phyloP scores from a whole-genome alignment of 345 rosid species.

The Mercurialis annua region DNA sequence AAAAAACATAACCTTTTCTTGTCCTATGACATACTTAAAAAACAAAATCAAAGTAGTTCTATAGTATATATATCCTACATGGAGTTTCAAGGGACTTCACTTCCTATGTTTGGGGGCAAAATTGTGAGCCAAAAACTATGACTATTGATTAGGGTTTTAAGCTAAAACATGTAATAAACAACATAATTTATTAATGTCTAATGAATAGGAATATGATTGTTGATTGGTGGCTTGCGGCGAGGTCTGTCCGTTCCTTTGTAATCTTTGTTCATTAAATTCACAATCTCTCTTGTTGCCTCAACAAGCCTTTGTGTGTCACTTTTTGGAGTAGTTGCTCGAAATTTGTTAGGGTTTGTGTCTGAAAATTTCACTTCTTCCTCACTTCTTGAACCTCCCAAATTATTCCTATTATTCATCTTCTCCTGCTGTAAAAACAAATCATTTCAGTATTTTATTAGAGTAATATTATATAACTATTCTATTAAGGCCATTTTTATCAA shows the following conservation, averaged over 20 bases:
- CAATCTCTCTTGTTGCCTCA: conserved; percentile 33
- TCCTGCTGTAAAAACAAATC: background rate
- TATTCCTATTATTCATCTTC: conserved; percentile 10
- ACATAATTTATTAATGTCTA: conserved; percentile 21
- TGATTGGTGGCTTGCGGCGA: conserved; percentile 45
- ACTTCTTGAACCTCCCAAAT: conserved; percentile 21
- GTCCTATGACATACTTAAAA: background rate
- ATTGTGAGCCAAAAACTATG: conserved; percentile 5
- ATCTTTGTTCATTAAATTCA: conserved; percentile 36
- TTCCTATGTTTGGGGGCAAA: background rate
- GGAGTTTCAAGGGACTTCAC: conserved; percentile 11
- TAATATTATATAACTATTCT: no score
- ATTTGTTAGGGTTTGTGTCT: background rate
- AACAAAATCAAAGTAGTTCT: background rate
- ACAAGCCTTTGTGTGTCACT: conserved; percentile 31
- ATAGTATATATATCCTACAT: background rate
- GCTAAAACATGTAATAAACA: background rate
- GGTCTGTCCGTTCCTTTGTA: conserved; percentile 32
- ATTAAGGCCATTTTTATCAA: no score
- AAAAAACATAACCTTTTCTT: background rate
- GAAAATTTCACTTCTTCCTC: conserved; percentile 14
- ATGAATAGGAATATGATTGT: conserved; percentile 40
- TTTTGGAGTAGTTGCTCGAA: background rate
- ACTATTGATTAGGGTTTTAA: background rate
- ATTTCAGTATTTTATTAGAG: no score